Percentiles rank a stretch among this genome's conserved stretches.
Conservation (phyloP, 805 yeast genomes). For the Kuraishia floccosa region DNA sequence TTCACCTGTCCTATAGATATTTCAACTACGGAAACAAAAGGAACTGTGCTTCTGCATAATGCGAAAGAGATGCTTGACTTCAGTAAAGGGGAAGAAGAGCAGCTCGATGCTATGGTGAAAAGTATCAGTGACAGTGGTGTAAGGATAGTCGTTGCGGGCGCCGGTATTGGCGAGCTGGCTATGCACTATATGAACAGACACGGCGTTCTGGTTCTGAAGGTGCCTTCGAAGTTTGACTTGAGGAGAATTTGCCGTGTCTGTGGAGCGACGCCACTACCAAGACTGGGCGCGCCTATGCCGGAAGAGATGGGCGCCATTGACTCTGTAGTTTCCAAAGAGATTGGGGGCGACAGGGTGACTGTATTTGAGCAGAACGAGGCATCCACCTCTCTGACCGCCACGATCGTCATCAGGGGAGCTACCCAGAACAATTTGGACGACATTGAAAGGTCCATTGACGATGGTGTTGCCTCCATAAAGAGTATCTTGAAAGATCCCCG, state of each 20-base stretch:
- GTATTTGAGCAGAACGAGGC: slow-evolving; percentile 66
- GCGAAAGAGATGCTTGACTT: slow-evolving; percentile 96
- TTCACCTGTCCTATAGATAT: slow-evolving; percentile 92
- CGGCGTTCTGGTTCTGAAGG: slow-evolving; percentile 74
- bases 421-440: slow-evolving; percentile 91
- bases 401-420: slow-evolving; percentile 92
- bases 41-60: slow-evolving; percentile 90
- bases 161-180: slow-evolving; percentile 86
- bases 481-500: slow-evolving; percentile 76
- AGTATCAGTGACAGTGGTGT: slow-evolving; percentile 80
- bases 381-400: slow-evolving; percentile 69
- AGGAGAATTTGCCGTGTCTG: slow-evolving; percentile 93
- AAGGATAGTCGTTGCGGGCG: slow-evolving; percentile 86
- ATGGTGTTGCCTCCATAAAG: slow-evolving; percentile 88
- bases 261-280: slow-evolving; percentile 93
- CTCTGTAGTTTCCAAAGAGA: slow-evolving; percentile 80
- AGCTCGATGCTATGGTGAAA: slow-evolving; percentile 74
- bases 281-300: slow-evolving; percentile 90
- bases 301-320: slow-evolving; percentile 90
- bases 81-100: slow-evolving; percentile 92
- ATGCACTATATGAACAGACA: slow-evolving; percentile 86
- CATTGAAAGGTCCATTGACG: slow-evolving; percentile 94
- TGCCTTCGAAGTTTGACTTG: slow-evolving; percentile 88
- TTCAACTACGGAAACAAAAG: slow-evolving; percentile 95
- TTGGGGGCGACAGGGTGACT: slow-evolving; percentile 96